phyloP scores from a whole-genome alignment of 2,329 filamentous ascomycete genomes.

The Leptoxyphium fumago region DNA sequence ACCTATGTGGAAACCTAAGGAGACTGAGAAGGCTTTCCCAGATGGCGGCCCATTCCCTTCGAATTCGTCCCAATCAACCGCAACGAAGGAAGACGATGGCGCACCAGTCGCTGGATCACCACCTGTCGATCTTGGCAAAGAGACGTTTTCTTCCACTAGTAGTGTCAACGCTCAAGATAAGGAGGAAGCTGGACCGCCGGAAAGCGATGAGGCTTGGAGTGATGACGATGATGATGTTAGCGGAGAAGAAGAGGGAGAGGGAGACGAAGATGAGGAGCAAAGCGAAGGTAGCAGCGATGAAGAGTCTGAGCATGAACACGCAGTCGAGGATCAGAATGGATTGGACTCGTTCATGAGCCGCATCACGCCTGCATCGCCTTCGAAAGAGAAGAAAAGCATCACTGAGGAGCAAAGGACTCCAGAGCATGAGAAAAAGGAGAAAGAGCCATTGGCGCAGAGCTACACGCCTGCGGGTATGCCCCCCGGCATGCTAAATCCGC shows the following conservation, averaged over 20 bases:
- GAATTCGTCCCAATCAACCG: slow-evolving; percentile 22
- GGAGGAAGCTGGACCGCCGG: slow-evolving; percentile 10
- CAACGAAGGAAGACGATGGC: slow-evolving; percentile 20
- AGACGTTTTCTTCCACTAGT: slow-evolving; percentile 14
- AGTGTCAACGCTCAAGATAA: slow-evolving; percentile 23
- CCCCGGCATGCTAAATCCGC: slow-evolving; percentile 39
- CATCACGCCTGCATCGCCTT: slow-evolving; percentile 11
- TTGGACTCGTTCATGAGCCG: slow-evolving; percentile 12
- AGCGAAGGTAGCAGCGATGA: slow-evolving; percentile 27
- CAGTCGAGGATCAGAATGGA: slow-evolving; percentile 8
- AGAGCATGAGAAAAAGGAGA: slow-evolving; percentile 12
- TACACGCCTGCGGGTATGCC: slow-evolving; percentile 24
- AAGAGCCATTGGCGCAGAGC: neutral
- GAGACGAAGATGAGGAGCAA: slow-evolving; percentile 20
- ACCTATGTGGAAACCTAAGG: slow-evolving; percentile 5
- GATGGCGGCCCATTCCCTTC: slow-evolving; percentile 29
- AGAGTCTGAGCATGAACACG: slow-evolving; percentile 30
- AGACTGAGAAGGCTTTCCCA: slow-evolving; percentile 11
- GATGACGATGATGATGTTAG: slow-evolving; percentile 19
- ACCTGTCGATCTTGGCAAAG: slow-evolving; percentile 25
- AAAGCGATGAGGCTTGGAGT: slow-evolving; percentile 21
- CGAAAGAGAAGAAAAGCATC: slow-evolving; percentile 3
- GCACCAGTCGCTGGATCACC: slow-evolving; percentile 33
- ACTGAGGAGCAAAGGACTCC: slow-evolving; percentile 11
- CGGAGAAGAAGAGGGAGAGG: slow-evolving; percentile 25